Evolutionary conservation across 306 rosid species (phyloP).

Genomic region (Mimosa pudica): DNA sequence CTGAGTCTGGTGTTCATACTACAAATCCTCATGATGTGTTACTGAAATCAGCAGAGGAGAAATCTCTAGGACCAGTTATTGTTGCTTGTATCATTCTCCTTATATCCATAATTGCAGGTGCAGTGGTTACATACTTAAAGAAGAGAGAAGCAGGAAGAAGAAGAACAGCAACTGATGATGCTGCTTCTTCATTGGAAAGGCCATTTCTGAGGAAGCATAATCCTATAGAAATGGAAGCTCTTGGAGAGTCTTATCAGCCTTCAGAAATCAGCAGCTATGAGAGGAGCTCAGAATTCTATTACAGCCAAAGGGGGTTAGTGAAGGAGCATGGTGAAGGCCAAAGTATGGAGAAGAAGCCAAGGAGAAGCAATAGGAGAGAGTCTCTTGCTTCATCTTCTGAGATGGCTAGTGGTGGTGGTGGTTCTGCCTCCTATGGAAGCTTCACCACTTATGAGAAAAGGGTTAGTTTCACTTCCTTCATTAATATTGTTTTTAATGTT

Average conservation of each 20-base stretch:
- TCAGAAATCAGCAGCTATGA: slow-evolving; percentile 75
- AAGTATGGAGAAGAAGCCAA: slow-evolving; percentile 60
- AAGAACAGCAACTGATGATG: slow-evolving; percentile 12
- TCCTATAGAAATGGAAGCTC: slow-evolving; percentile 43
- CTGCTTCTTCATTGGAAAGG: slow-evolving; percentile 32
- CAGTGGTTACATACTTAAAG: slow-evolving; percentile 39
- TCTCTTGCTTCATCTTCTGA: slow-evolving; percentile 72
- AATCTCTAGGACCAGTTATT: slow-evolving; percentile 20
- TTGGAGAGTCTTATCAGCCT: slow-evolving; percentile 56
- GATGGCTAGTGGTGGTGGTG: slow-evolving; percentile 39
- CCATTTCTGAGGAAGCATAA: slow-evolving; percentile 39
- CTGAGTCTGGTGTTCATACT: background rate
- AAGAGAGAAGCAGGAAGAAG: slow-evolving; percentile 39
- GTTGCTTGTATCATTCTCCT: slow-evolving; percentile 28
- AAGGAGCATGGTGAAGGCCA: slow-evolving; percentile 43
- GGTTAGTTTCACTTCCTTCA: slow-evolving; percentile 31
- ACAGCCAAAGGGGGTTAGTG: background rate
- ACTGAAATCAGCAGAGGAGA: slow-evolving; percentile 29
- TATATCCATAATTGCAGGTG: slow-evolving; percentile 43
- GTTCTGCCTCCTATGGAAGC: slow-evolving; percentile 74
- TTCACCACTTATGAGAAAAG: slow-evolving; percentile 76
- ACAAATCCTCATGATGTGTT: background rate
- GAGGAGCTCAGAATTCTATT: slow-evolving; percentile 38
- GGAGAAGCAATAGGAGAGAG: slow-evolving; percentile 59
- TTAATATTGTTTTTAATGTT: background rate